Evolutionary conservation across 352 stramenopile genomes (phyloP), one percentile per base, ranked within the genome.

Genomic region (Pythium pyrilobum): DNA sequence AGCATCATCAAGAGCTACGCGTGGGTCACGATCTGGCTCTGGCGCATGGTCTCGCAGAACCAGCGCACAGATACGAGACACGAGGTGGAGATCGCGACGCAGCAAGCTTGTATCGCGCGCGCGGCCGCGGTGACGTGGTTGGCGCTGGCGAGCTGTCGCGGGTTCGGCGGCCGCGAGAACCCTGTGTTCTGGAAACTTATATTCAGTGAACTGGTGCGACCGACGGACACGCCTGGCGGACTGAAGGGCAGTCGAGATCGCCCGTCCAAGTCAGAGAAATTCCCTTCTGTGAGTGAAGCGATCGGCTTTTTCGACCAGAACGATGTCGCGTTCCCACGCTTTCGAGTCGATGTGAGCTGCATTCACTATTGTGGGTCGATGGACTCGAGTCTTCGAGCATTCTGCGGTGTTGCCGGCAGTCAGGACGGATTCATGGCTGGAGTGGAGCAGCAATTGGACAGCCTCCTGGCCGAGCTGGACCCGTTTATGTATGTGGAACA

Each of bases 121-220:
- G 49, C 49, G 36, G 37, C 49, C 4, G 27, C 24, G 3, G 11
- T 28, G 11, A 25, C 49, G 36, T 56, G 49, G 49, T 15, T 8
- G 12, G 25, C 27, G 4, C 25, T 56, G n/a, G 39, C 49, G 27
- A 15, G 37, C n/a, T 56, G 49, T 25, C 23, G 5, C 8, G 49
- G 37, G 25, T 56, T 37, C 23, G 16, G 27, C 25, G 25, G 21
- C 9, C 24, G 15, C 20, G 24, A 47, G 16, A 28, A 40, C n/a
- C 37, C 49, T 5, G 11, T 21, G 16, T 56, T 56, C 29, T 56
- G 49, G 49, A 56, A 48, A 28, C 38, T n/a, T 7, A 37, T 56
- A 16, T 48, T 56, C 16, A 34, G 18, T 24, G 33, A 10, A 21
- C 33, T 45, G 5, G 21, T 16, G 29, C 23, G 16, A 5, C 7